Percentiles rank a stretch among this genome's conserved stretches.
These are phyloP conservation scores for Xylariaceae sp. DNA, from an alignment of 2,329 filamentous ascomycete species.

Conservation along the genomic window DNA sequence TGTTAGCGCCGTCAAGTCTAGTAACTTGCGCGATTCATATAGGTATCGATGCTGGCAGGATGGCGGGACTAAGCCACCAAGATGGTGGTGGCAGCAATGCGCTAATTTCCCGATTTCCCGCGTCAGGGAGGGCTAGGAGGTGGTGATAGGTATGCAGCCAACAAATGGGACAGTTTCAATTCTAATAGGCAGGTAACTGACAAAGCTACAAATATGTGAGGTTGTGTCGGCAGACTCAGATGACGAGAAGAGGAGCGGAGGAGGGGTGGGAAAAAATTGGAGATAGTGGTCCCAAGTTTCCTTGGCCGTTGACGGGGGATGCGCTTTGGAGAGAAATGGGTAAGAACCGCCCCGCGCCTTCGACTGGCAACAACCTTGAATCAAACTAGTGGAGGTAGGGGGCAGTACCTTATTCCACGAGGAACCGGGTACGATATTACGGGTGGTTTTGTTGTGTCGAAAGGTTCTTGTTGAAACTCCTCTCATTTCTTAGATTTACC, in stretches of 20 bases:
- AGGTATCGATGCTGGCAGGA: background rate
- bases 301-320: conserved; percentile 2
- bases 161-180: no score
- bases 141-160: background rate
- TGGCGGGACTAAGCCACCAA: background rate
- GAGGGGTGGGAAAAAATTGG: conserved; percentile 18
- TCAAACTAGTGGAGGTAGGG: no score
- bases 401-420: no score
- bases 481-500: no score
- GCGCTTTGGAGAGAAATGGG: conserved; percentile 6
- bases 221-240: background rate
- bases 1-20: conserved; percentile 6
- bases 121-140: background rate
- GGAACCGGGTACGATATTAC: no score
- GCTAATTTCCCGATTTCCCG: no score
- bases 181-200: background rate
- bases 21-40: conserved; percentile 9
- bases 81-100: background rate
- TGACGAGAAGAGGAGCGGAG: conserved; percentile 1
- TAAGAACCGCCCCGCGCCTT: conserved; percentile 11
- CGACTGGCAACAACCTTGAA: no score
- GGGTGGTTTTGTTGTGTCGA: no score
- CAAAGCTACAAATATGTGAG: conserved; percentile 1
- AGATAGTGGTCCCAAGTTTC: conserved; percentile 12
- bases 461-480: no score